These are phyloP conservation scores for Trifolium dubium DNA, from an alignment of 306 rosid genomes.

Conservation along the genomic window DNA sequence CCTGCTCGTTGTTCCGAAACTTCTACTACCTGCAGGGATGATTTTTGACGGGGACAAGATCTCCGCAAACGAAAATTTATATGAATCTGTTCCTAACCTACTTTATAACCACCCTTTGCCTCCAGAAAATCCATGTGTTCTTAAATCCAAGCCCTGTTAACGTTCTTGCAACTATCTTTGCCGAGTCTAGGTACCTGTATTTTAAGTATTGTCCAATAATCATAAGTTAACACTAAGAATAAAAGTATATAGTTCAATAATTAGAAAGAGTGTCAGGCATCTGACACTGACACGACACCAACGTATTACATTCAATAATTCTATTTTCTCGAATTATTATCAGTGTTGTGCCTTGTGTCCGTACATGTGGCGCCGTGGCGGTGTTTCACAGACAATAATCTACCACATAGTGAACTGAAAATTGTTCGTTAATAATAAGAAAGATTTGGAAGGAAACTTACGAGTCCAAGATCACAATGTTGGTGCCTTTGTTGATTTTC, in stretches of 20 bases:
- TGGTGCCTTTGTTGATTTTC: slow-evolving; percentile 77
- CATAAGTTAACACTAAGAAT: too few species aligned
- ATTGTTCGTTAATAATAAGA: background rate
- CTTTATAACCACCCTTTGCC: slow-evolving; percentile 89
- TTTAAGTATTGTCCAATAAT: slow-evolving; percentile 17
- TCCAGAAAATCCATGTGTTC: slow-evolving; percentile 83
- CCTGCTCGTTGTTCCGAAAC: slow-evolving; percentile 68
- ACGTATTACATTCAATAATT: background rate
- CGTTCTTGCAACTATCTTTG: slow-evolving; percentile 77
- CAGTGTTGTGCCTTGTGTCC: background rate
- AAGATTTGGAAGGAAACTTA: slow-evolving; percentile 45
- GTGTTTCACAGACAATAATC: background rate
- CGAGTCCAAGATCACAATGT: slow-evolving; percentile 82
- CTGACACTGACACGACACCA: too few species aligned
- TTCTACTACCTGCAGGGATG: slow-evolving; percentile 60
- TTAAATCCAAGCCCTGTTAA: slow-evolving; percentile 72
- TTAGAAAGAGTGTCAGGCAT: too few species aligned
- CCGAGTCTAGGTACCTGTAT: slow-evolving; percentile 75
- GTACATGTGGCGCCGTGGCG: background rate
- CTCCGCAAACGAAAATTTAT: slow-evolving; percentile 75
- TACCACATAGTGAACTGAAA: background rate
- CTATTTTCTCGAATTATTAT: background rate
- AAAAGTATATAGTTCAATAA: too few species aligned
- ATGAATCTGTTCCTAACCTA: slow-evolving; percentile 82
- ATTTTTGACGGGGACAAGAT: slow-evolving; percentile 86